These are phyloP conservation scores for Phialocephala subalpina DNA, from an alignment of 2,329 filamentous ascomycete genomes.

Conservation along the genomic window DNA sequence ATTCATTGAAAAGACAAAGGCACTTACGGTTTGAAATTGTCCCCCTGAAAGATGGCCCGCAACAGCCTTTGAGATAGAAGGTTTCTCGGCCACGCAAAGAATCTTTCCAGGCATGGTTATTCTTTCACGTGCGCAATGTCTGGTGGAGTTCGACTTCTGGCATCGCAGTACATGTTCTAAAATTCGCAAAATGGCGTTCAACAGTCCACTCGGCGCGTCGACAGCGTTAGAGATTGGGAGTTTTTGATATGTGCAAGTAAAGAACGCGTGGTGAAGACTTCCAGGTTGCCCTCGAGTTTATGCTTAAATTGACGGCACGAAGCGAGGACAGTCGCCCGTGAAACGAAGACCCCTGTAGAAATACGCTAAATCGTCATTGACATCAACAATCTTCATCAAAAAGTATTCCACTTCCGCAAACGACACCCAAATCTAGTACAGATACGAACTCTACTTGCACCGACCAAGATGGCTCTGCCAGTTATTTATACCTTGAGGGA, in stretches of 20 bases:
- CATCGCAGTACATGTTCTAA: background rate
- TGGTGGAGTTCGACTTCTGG: background rate
- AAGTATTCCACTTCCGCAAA: constrained; percentile 7
- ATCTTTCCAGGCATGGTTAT: constrained; percentile 54
- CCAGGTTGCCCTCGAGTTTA: constrained; percentile 2
- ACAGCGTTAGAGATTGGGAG: background rate
- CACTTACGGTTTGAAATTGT: constrained; percentile 70
- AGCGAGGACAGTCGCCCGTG: constrained; percentile 9
- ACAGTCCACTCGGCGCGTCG: constrained; percentile 10
- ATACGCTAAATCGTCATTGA: constrained; percentile 21
- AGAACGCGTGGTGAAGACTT: constrained; percentile 21
- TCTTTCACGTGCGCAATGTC: constrained; percentile 15
- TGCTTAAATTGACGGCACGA: constrained; percentile 18
- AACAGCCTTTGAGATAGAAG: constrained; percentile 94
- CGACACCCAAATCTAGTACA: constrained; percentile 6
- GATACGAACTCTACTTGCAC: background rate
- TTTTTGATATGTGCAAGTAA: background rate
- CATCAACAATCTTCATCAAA: background rate
- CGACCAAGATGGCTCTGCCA: constrained; percentile 71
- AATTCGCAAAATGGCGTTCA: background rate
- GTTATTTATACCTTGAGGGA: constrained; percentile 74
- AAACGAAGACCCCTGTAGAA: constrained; percentile 17
- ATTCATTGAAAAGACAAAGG: background rate
- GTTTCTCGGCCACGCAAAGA: constrained; percentile 85
- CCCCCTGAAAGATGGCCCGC: constrained; percentile 88